These are phyloP conservation scores for Saccharomyces hybrid DNA, from an alignment of 1,139 yeast species.

Conservation along the genomic window DNA sequence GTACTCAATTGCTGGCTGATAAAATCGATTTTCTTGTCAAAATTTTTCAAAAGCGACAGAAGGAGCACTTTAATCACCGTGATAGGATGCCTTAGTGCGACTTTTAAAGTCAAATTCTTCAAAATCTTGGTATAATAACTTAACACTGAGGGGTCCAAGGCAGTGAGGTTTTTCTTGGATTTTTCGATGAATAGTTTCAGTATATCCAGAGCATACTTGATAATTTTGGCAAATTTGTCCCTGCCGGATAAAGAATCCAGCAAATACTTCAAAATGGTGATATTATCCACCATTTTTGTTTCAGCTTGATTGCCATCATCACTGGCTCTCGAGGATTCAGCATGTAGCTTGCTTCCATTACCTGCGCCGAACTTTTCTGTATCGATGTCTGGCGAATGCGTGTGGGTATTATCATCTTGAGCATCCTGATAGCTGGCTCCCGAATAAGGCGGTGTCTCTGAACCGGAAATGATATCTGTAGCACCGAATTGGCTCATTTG, in stretches of 20 bases:
- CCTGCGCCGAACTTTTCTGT: not conserved
- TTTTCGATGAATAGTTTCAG: constrained; percentile 43
- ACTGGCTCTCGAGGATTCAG: not conserved
- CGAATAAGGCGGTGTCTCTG: not conserved
- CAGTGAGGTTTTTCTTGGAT: constrained; percentile 30
- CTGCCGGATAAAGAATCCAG: constrained; percentile 54
- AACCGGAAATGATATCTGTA: not conserved
- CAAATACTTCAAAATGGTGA: constrained; percentile 41
- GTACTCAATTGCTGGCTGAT: constrained; percentile 47
- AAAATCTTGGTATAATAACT: constrained; percentile 23
- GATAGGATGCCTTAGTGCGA: constrained; percentile 19
- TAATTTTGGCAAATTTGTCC: constrained; percentile 60
- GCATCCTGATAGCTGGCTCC: not conserved
- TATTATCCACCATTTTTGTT: not conserved
- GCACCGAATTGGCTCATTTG: not conserved
- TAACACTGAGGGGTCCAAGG: constrained; percentile 13
- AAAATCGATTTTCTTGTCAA: constrained; percentile 38
- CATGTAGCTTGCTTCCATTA: not conserved
- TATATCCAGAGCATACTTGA: constrained; percentile 52
- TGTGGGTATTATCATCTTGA: not conserved
- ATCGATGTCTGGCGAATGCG: not conserved
- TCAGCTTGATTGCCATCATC: not conserved
- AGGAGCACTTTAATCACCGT: constrained; percentile 13
- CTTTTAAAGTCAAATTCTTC: constrained; percentile 22
- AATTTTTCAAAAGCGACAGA: constrained; percentile 12